These are phyloP conservation scores for Neckera pumila DNA, from an alignment of 225 moss, liverwort and hornwort genomes.

Conservation along the genomic window DNA sequence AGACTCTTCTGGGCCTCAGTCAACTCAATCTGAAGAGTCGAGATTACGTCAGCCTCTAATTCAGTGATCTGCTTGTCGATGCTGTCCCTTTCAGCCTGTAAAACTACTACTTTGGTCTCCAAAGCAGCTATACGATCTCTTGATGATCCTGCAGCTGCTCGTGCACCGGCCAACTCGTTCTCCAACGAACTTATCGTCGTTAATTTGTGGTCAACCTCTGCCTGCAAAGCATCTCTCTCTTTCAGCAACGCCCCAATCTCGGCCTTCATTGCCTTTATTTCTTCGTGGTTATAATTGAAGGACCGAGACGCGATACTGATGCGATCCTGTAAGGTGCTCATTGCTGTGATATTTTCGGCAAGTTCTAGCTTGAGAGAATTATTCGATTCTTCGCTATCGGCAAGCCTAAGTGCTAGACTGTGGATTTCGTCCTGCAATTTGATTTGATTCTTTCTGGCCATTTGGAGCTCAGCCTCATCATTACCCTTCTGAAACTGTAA, in stretches of 20 bases:
- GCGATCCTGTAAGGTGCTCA: conserved; percentile 9
- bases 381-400: conserved; percentile 4
- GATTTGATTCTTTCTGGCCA: background rate
- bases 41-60: conserved; percentile 6
- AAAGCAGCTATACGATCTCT: conserved; percentile 4
- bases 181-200: background rate
- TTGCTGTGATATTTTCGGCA: conserved; percentile 1
- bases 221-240: conserved; percentile 11
- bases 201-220: background rate
- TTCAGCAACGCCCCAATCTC: conserved; percentile 2
- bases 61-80: conserved; percentile 10
- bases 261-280: conserved; percentile 3
- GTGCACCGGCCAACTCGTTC: conserved; percentile 4
- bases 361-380: conserved; percentile 15
- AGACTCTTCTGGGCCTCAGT: conserved; percentile 19
- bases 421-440: conserved; percentile 12
- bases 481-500: background rate
- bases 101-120: conserved; percentile 4
- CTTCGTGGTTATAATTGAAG: conserved; percentile 4
- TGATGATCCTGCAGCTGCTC: background rate
- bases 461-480: conserved; percentile 1
- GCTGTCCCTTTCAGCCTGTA: conserved; percentile 22
- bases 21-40: conserved; percentile 7
- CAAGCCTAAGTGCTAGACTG: background rate
- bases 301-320: background rate